These are phyloP conservation scores for Hypoxylon sp. DNA, from an alignment of 2,329 filamentous ascomycete species.

Conservation along the genomic window DNA sequence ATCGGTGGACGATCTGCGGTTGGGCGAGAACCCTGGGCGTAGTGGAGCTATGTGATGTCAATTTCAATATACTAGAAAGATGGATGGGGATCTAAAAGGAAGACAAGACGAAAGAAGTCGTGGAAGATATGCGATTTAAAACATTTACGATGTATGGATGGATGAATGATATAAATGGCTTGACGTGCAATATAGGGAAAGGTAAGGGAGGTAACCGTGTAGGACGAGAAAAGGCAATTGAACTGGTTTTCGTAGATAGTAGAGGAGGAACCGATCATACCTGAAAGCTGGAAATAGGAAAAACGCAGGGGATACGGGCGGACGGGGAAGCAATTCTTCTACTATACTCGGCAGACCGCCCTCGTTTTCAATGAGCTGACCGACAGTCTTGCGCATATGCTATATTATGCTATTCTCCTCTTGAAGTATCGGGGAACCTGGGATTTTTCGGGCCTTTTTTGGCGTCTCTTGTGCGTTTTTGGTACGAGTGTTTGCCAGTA, in stretches of 20 bases:
- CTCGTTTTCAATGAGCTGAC: slow-evolving; percentile 26
- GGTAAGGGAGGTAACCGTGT: slow-evolving; percentile 4
- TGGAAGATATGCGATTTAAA: neutral
- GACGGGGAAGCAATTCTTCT: no score
- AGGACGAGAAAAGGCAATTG: slow-evolving; percentile 8
- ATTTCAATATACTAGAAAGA: slow-evolving; percentile 22
- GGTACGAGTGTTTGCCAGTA: slow-evolving; percentile 29
- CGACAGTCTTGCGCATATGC: slow-evolving; percentile 36
- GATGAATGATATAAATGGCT: slow-evolving; percentile 5
- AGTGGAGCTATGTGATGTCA: slow-evolving; percentile 46
- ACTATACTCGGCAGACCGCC: slow-evolving; percentile 30
- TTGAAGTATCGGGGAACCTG: slow-evolving; percentile 12
- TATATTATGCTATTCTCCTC: slow-evolving; percentile 31
- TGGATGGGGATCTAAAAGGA: neutral
- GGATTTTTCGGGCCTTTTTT: slow-evolving; percentile 33
- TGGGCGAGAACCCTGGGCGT: slow-evolving; percentile 34
- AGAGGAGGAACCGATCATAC: slow-evolving; percentile 28
- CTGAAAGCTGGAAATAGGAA: slow-evolving; percentile 28
- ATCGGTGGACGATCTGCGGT: slow-evolving; percentile 31
- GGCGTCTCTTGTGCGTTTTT: no score
- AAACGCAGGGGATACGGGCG: slow-evolving; percentile 10
- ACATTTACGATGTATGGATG: slow-evolving; percentile 10
- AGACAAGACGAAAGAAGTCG: slow-evolving; percentile 2
- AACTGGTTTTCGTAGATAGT: slow-evolving; percentile 11
- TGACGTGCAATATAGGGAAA: neutral